Conservation (phyloP, 2,329 filamentous ascomycete species). For the Coniella lustricola region DNA sequence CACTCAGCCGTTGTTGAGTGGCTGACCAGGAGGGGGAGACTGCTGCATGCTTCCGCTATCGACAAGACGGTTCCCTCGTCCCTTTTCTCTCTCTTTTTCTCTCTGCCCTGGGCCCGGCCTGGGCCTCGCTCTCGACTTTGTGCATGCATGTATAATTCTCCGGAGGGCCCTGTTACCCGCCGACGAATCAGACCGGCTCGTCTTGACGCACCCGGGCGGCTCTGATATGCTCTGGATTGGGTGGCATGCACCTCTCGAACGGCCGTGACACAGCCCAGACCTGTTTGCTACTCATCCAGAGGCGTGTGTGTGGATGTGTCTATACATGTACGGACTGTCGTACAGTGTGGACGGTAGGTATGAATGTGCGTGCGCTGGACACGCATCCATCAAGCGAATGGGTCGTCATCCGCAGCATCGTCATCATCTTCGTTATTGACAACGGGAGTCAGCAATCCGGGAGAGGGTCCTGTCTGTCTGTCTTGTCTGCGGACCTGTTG, state of each 20-base stretch:
- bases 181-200: background rate
- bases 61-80: background rate
- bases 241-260: background rate
- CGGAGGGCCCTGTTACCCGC: background rate
- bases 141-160: background rate
- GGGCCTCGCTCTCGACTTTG: too few relatives aligned
- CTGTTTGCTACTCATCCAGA: too few relatives aligned
- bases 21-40: too few relatives aligned
- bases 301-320: too few relatives aligned
- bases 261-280: slow-evolving; percentile 1
- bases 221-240: slow-evolving; percentile 5
- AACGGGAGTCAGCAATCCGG: too few relatives aligned
- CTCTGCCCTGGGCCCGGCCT: too few relatives aligned
- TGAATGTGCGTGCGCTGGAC: background rate
- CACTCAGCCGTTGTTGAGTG: background rate
- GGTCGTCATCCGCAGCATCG: too few relatives aligned
- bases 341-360: background rate
- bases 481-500: background rate
- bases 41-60: background rate
- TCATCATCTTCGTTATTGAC: too few relatives aligned
- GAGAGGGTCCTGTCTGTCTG: background rate
- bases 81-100: background rate
- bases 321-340: too few relatives aligned
- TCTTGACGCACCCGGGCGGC: slow-evolving; percentile 2
- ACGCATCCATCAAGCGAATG: background rate